Percentiles rank a stretch among this genome's conserved stretches.
Conservation (phyloP, 2,329 filamentous ascomycete species). For the Hortaea werneckii region DNA sequence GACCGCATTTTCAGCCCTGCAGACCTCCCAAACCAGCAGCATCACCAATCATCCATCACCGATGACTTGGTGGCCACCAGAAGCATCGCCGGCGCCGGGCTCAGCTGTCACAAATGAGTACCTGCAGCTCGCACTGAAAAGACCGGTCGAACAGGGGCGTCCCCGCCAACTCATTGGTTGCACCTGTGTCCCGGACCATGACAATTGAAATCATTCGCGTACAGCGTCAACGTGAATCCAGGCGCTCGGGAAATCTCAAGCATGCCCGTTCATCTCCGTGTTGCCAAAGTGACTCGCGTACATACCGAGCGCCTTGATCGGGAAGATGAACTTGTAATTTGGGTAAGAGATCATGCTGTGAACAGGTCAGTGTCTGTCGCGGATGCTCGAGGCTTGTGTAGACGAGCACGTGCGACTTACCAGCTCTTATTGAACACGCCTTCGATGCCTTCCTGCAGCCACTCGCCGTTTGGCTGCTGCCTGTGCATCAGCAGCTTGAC, state of each 20-base stretch:
- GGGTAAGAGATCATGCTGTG: conserved; percentile 91
- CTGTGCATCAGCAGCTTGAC: conserved; percentile 73
- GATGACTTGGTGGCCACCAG: no score
- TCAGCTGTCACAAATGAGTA: neutral
- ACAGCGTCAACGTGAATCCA: no score
- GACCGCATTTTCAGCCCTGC: neutral
- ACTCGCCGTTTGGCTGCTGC: conserved; percentile 83
- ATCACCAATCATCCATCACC: neutral
- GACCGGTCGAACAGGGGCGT: neutral
- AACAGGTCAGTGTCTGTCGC: conserved; percentile 6
- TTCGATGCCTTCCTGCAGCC: conserved; percentile 91
- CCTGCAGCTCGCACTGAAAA: neutral
- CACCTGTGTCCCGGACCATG: neutral
- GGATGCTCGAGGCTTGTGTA: no score
- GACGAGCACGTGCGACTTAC: conserved; percentile 35
- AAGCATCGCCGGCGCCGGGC: neutral
- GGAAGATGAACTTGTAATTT: conserved; percentile 97
- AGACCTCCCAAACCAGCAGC: neutral
- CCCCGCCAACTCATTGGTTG: neutral
- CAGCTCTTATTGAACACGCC: conserved; percentile 98
- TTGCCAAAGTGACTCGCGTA: conserved; percentile 54
- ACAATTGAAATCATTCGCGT: neutral
- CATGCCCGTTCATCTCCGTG: conserved; percentile 3
- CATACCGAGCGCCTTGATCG: conserved; percentile 87
- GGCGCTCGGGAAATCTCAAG: neutral